Evolutionary conservation across 768 basidiomycete genomes (phyloP), one percentile per base, ranked within the genome.

Genomic region (Boletales sp.): DNA sequence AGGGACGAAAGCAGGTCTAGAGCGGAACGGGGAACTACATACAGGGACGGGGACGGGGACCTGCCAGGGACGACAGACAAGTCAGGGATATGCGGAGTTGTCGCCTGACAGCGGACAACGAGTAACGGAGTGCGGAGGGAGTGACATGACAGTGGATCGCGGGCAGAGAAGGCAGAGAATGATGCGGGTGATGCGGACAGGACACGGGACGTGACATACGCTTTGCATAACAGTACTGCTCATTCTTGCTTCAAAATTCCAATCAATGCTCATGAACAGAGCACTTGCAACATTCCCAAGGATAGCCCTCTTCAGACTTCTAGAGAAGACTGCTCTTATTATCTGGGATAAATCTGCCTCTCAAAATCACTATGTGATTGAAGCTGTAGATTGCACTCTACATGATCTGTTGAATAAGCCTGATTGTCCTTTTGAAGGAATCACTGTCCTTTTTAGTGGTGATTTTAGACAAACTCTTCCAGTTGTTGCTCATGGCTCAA

Each of bases 161-260:
- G n/a, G n/a, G n/a, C n/a, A n/a, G n/a, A n/a, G n/a, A n/a, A n/a
- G n/a, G n/a, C n/a, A n/a, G n/a, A n/a, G n/a, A n/a, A n/a, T n/a
- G n/a, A n/a, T n/a, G n/a, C n/a, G n/a, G n/a, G n/a, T n/a, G n/a
- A n/a, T n/a, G n/a, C n/a, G n/a, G n/a, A n/a, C n/a, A n/a, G n/a
- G n/a, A n/a, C n/a, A n/a, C n/a, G n/a, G n/a, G n/a, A n/a, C n/a
- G n/a, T n/a, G n/a, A n/a, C n/a, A n/a, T n/a, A n/a, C n/a, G n/a
- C n/a, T n/a, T n/a, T n/a, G n/a, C n/a, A n/a, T n/a, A n/a, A n/a
- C n/a, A n/a, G 69, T 2, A 81, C 79, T 19, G 66, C 75, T 0
- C 75, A 81, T 52, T 78, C 74, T 0, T 56, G 54, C 8, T 80
- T 80, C 64, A 74, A 75, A 47, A 76, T 79, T 36, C 78, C 77